A percentile compares a stretch with the other conserved stretches of the same genome.
These are phyloP conservation scores for Populus hybrid DNA, from an alignment of 441 rosid genomes.

Conservation along the genomic window DNA sequence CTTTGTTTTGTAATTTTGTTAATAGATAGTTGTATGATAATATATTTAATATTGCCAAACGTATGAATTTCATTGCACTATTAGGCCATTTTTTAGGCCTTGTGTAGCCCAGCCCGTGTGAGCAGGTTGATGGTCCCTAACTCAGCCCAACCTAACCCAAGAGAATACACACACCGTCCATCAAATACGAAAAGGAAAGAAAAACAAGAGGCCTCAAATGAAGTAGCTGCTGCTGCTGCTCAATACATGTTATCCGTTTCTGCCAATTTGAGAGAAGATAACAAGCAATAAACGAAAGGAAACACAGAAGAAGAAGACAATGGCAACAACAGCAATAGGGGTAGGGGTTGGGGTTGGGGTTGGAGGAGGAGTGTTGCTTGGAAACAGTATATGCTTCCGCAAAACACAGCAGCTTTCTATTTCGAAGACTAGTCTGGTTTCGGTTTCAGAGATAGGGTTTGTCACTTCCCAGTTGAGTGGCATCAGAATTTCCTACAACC, in stretches of 20 bases:
- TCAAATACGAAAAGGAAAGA: not conserved
- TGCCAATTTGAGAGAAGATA: not conserved
- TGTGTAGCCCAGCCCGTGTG: not conserved
- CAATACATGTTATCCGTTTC: not conserved
- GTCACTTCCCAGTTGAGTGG: slow-evolving; percentile 67
- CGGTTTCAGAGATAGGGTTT: slow-evolving; percentile 42
- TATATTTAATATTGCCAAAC: too few species aligned
- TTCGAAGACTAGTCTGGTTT: slow-evolving; percentile 12
- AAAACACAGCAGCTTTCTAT: not conserved
- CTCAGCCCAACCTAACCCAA: too few species aligned
- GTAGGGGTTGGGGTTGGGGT: not conserved
- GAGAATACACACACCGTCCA: too few species aligned
- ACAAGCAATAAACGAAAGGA: not conserved
- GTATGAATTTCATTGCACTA: too few species aligned
- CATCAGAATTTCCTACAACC: slow-evolving; percentile 44
- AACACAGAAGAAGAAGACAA: not conserved
- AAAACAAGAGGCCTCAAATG: slow-evolving; percentile 6
- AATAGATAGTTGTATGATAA: too few species aligned
- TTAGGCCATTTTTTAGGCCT: not conserved
- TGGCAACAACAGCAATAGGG: slow-evolving; percentile 6
- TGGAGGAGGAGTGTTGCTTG: not conserved
- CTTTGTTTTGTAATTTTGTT: too few species aligned
- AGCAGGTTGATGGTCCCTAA: too few species aligned
- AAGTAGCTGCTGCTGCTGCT: not conserved
- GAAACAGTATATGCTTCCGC: not conserved